Evolutionary conservation across 139 green algal genomes (phyloP), one percentile per base, ranked within the genome.

Genomic region (Micromonas commoda): DNA sequence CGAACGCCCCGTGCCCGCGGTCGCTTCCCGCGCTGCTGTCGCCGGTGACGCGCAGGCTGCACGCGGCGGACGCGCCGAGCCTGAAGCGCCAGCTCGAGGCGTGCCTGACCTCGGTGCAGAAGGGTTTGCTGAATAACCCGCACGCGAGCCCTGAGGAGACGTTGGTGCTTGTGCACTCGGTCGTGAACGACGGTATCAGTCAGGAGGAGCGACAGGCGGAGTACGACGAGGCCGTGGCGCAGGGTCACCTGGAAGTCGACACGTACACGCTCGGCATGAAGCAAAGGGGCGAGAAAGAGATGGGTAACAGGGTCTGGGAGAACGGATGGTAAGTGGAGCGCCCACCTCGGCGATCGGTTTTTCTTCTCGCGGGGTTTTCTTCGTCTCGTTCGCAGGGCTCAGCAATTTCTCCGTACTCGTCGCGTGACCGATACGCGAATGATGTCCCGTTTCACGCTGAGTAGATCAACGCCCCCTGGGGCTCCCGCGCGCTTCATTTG

Each of bases 91-190:
- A 93, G 83, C 80, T 97, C 52, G 37, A 69, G 31, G 77, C 81
- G 80, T 87, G 97, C 79, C 87, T 97, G 54, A 77, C 88, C 72
- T 75, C 87, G 39, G 88, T 90, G 2, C 81, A 85, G 0, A 82
- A 85, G 1, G 93, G 93, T n/a, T 34, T 95, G 23, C 52, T 80
- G 28, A 71, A 68, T 16, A 97, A 97, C 80, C 85, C 86, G 13
- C 91, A 82, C 16, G 87, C 87, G 2, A 82, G 39, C 0, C 64
- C 87, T 1, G 35, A 83, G 28, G 83, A 90, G 52, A 26, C 96
- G 52, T 77, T 89, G 39, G 72, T 88, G 64, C 91, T 92, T 67
- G 74, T 89, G 28, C 82, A 90, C 67, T 35, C 67, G 2, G 37
- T 76, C 28, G 45, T 94, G 76, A 71, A 86, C 32, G 79, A 81